Evolutionary conservation across 352 stramenopile species (phyloP).

Genomic region (Pythium rhizo-oryzae): DNA sequence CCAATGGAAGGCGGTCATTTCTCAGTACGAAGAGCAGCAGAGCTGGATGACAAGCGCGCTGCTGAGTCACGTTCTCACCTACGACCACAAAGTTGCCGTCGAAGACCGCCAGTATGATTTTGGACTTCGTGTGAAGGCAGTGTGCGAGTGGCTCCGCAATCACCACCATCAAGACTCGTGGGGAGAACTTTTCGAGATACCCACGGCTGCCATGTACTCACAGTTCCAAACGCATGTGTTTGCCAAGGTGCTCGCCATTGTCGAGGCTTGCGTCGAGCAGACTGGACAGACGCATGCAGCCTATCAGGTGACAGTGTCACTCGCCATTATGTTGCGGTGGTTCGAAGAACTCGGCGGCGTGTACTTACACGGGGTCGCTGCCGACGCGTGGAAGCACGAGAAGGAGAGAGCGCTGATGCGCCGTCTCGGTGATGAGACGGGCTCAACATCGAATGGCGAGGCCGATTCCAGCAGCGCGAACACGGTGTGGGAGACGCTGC

Average conservation of each 20-base stretch:
- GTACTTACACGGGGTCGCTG: background rate
- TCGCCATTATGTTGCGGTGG: slow-evolving; percentile 15
- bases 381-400: slow-evolving; percentile 42
- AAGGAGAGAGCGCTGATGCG: slow-evolving; percentile 36
- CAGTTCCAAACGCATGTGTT: slow-evolving; percentile 34
- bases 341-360: slow-evolving; percentile 11
- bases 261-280: slow-evolving; percentile 29
- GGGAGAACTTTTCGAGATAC: slow-evolving; percentile 30
- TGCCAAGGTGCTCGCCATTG: slow-evolving; percentile 33
- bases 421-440: slow-evolving; percentile 37
- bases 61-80: slow-evolving; percentile 38
- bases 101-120: slow-evolving; percentile 36
- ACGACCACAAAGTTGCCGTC: slow-evolving; percentile 2
- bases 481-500: slow-evolving; percentile 42
- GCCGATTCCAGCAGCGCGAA: background rate
- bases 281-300: slow-evolving; percentile 21
- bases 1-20: slow-evolving; percentile 28
- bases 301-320: slow-evolving; percentile 31
- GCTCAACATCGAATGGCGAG: background rate
- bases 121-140: slow-evolving; percentile 56
- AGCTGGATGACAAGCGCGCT: slow-evolving; percentile 43
- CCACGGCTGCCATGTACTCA: slow-evolving; percentile 21
- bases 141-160: slow-evolving; percentile 35
- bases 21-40: slow-evolving; percentile 30
- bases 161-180: slow-evolving; percentile 21